phyloP scores from a whole-genome alignment of 306 rosid genomes.

The Astragalus membranaceus region DNA sequence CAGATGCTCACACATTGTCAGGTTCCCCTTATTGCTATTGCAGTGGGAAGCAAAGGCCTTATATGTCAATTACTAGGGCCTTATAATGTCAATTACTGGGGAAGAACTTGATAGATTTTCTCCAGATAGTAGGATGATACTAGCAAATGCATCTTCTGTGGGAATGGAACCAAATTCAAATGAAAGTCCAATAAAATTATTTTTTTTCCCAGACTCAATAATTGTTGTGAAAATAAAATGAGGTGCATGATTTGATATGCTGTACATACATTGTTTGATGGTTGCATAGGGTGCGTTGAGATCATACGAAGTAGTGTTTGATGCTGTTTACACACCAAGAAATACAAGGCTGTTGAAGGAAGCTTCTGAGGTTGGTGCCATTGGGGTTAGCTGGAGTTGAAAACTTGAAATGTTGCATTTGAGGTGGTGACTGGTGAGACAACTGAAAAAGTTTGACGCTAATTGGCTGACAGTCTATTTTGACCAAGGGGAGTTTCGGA shows the following conservation, averaged over 20 bases:
- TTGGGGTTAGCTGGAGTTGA: constrained; percentile 21
- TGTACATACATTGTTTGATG: background rate
- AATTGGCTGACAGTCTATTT: too few relatives aligned
- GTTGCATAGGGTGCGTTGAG: constrained; percentile 6
- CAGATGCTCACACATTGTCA: constrained; percentile 32
- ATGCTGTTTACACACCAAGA: constrained; percentile 21
- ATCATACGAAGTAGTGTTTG: constrained; percentile 17
- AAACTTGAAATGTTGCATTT: constrained; percentile 25
- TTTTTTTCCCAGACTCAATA: background rate
- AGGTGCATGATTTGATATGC: background rate
- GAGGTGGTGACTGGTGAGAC: too few relatives aligned
- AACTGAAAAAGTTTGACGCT: too few relatives aligned
- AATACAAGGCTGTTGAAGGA: constrained; percentile 33
- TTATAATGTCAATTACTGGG: constrained; percentile 35
- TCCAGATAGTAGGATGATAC: background rate
- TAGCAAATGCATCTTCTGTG: background rate
- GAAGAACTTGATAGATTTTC: background rate
- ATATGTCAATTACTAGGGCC: constrained; percentile 36
- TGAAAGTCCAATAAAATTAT: background rate
- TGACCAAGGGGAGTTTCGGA: too few relatives aligned
- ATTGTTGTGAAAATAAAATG: background rate
- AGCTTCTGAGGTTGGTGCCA: constrained; percentile 21
- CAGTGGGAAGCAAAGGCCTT: constrained; percentile 34
- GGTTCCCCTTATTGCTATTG: constrained; percentile 36
- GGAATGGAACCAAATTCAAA: constrained; percentile 13